Evolutionary conservation across 75 land plant genomes (phyloP).

Genomic region (Selaginella tamariscina): DNA sequence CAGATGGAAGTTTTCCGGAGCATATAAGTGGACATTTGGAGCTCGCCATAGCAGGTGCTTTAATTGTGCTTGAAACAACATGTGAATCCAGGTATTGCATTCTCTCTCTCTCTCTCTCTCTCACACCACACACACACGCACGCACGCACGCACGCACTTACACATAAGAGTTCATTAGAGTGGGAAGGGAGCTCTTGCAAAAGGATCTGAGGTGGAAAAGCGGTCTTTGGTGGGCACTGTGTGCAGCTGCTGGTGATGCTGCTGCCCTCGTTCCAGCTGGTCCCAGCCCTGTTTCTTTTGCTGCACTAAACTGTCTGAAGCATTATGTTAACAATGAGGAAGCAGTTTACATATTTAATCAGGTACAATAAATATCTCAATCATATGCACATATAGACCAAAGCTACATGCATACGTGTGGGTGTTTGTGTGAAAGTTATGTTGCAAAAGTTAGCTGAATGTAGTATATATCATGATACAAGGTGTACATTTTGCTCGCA

Average conservation of each 20-base stretch:
- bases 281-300: slow-evolving; percentile 34
- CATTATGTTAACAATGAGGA: slow-evolving; percentile 27
- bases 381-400: too few relatives aligned
- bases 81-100: slow-evolving; percentile 28
- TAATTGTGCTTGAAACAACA: slow-evolving; percentile 24
- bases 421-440: too few relatives aligned
- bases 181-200: slow-evolving; percentile 25
- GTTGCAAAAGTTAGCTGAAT: too few relatives aligned
- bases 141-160: too few relatives aligned
- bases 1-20: slow-evolving; percentile 24
- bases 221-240: slow-evolving; percentile 42
- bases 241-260: slow-evolving; percentile 37
- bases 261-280: slow-evolving; percentile 28
- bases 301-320: slow-evolving; percentile 37
- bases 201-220: slow-evolving; percentile 33
- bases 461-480: too few relatives aligned
- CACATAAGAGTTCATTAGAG: too few relatives aligned
- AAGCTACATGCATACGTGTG: too few relatives aligned
- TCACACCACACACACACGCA: too few relatives aligned
- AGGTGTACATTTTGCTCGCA: too few relatives aligned
- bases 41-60: slow-evolving; percentile 33
- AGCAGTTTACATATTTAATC: neutral
- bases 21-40: slow-evolving; percentile 21
- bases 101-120: neutral
- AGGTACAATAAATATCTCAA: neutral